Evolutionary conservation across 108 stramenopile genomes (phyloP).

Genomic region (Bacterosira constricta): DNA sequence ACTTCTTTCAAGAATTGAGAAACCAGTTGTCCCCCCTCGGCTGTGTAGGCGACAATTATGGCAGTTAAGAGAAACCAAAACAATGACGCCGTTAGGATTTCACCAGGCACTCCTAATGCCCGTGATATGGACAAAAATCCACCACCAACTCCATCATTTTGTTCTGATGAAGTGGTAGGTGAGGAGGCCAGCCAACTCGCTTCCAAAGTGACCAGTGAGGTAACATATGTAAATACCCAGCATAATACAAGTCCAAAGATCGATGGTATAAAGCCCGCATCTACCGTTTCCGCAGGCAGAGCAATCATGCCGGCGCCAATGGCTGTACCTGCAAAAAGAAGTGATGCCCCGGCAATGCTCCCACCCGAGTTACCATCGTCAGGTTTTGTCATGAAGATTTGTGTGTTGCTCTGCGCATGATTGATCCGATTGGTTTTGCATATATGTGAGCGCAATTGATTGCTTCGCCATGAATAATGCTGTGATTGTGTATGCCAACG

Average conservation of each 20-base stretch:
- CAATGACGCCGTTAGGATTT: conserved; percentile 40
- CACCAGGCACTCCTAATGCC: conserved; percentile 39
- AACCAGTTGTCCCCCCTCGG: conserved; percentile 44
- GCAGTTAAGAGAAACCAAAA: conserved; percentile 55
- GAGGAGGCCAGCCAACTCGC: conserved; percentile 41
- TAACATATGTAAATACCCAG: conserved; percentile 50
- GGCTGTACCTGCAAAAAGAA: conserved; percentile 49
- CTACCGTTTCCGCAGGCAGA: conserved; percentile 39
- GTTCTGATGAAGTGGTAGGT: neutral
- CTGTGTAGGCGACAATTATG: conserved; percentile 46
- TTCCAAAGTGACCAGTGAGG: conserved; percentile 45
- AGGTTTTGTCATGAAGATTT: neutral
- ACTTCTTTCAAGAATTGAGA: conserved; percentile 27
- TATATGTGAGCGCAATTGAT: no score
- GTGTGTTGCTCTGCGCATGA: neutral
- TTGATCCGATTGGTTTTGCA: no score
- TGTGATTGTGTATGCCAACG: no score
- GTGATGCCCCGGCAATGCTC: conserved; percentile 46
- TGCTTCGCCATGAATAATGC: no score
- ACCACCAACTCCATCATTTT: conserved; percentile 11
- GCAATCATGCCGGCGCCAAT: conserved; percentile 51
- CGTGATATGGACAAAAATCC: conserved; percentile 42
- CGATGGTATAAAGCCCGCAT: conserved; percentile 42
- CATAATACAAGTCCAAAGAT: conserved; percentile 32
- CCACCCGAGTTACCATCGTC: neutral